Evolutionary conservation across 208 protist genomes (phyloP), one percentile per base, ranked within the genome.

Genomic region (Leishmania tarentolae): DNA sequence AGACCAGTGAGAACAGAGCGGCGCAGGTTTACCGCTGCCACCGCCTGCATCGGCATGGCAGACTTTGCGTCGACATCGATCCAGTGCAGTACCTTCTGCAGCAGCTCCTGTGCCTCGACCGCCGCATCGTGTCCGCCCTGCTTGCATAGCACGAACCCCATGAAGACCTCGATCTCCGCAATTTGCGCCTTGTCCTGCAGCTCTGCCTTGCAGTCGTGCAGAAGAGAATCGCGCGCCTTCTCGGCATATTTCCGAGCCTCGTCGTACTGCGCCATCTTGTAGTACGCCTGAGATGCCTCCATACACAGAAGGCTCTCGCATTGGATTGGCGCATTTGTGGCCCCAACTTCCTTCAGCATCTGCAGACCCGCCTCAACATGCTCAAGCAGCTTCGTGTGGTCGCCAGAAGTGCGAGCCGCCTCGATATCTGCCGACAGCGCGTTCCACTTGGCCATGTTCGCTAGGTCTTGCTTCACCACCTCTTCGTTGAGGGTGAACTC

Each of bases 271-370:
- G 66, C 47, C 47, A 91, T 21, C 82, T 97, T 93, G 87, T 90
- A 95, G 81, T 97, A 90, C 24, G 93, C 95, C 87, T 98, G 95
- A 40, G 95, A 82, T 0, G 85, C 93, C 76, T 98, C 93, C 91
- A 98, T 90, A 79, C 88, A 91, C 15, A 98, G 87, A 4, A 95
- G 86, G 15, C 88, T 87, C 84, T 97, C 93, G 71, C 93, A 97
- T 80, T 98, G 95, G 44, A 97, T 94, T 0, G 95, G 95, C 2
- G 95, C 87, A 81, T 90, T 93, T 35, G 87, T 28, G 2, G 91
- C 75, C 5, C 95, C 95, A 17, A 96, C 73, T 75, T 97, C 89
- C 59, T 86, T 71, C 15, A 98, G 81, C 86, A 96, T 89, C 47
- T n/a, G 17, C 53, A 97, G 80, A 2, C 95, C 95, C 28, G 71